Evolutionary conservation across 169 alveolate genomes (phyloP), one percentile per base, ranked within the genome.

Genomic region (Plasmodium berghei): DNA sequence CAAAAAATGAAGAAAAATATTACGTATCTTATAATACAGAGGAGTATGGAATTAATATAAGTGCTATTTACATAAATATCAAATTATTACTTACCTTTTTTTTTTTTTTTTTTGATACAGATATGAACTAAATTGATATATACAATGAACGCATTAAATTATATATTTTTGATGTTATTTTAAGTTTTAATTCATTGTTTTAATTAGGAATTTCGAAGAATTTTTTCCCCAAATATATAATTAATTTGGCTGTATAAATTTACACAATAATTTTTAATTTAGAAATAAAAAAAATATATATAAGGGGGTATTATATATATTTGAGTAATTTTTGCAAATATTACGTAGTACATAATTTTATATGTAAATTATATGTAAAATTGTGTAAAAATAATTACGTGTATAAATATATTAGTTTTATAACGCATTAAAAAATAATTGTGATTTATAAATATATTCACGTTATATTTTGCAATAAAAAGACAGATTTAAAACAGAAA

Each of bases 111-210:
- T 61, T 61, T 18, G 20, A 18, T 12, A 14, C 26, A 20, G 24
- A 62, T 34, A 62, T 34, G 24, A 18, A 70, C 26, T 34, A 72
- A 28, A 72, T 46, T 45, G 49, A 71, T 49, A 48, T 48, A 56
- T 20, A 40, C 42, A 34, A 34, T 26, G 77, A 10, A 26, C 83
- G 12, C 83, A 49, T 16, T 22, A 10, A 58, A 26, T 2, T n/a
- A 71, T 64, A 49, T 71, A 40, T 24, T 28, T 54, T 45, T 56
- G n/a, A 63, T 49, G 70, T 46, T 63, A 73, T 63, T 75, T 75
- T 75, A 75, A 75, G 88, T 75, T 75, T 55, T 75, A 75, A 75
- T 75, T 74, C 63, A 54, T 42, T 18, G 75, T 49, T 63, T 75
- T 75, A 62, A 66, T 75, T 75, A 75, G 88, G 42, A 62, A 42